Conservation (phyloP, 495 filamentous ascomycete genomes). For the Penicilliopsis zonata region DNA sequence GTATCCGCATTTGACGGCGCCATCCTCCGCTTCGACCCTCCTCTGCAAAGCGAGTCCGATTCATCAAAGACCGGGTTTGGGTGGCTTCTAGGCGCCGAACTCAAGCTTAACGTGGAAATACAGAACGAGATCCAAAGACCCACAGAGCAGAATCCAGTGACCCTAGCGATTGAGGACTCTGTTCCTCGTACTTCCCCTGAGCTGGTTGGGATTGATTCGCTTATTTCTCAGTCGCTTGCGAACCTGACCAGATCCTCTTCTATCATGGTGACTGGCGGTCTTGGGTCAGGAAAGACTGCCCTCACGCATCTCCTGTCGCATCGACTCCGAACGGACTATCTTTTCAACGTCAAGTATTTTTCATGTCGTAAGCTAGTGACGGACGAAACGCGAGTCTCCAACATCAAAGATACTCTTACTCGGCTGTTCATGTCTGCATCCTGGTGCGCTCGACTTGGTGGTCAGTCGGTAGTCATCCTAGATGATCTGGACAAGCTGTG, state of each 20-base stretch:
- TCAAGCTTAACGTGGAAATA: conserved; percentile 57
- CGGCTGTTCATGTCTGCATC: conserved; percentile 76
- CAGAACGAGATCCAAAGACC: conserved; percentile 57
- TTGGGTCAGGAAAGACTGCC: conserved; percentile 81
- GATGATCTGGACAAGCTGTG: conserved; percentile 91
- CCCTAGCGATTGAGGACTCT: conserved; percentile 36
- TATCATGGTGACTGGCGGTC: conserved; percentile 73
- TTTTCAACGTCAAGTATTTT: conserved; percentile 72
- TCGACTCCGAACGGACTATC: conserved; percentile 47
- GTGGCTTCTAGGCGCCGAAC: conserved; percentile 71
- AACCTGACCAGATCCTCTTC: conserved; percentile 79
- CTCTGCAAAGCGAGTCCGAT: conserved; percentile 28
- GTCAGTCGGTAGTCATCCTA: conserved; percentile 69
- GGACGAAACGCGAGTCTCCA: conserved; percentile 76
- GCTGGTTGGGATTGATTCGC: conserved; percentile 76
- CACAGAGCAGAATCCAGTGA: conserved; percentile 31
- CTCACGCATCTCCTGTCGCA: conserved; percentile 56
- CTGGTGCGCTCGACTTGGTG: conserved; percentile 79
- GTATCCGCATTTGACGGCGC: conserved; percentile 47
- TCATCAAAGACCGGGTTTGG: conserved; percentile 37
- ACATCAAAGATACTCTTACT: conserved; percentile 77
- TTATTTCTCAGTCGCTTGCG: conserved; percentile 55
- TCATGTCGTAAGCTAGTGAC: conserved; percentile 73
- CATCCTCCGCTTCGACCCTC: conserved; percentile 64
- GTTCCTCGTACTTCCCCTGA: conserved; percentile 39